phyloP scores from a whole-genome alignment of 345 rosid species.

The Gossypium ekmanianum region DNA sequence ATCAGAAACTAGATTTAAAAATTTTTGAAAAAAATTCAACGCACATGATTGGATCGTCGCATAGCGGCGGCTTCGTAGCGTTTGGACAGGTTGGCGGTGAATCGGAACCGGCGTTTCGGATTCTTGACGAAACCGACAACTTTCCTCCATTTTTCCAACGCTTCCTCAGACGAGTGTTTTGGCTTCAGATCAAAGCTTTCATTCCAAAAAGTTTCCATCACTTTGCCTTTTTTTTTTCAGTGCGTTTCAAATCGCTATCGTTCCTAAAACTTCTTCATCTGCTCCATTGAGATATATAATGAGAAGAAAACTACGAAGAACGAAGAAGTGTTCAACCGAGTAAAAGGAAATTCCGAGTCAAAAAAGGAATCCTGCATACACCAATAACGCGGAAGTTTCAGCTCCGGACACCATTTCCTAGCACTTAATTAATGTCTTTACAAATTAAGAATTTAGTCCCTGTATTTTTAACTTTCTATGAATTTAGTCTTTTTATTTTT shows the following conservation, averaged over 20 bases:
- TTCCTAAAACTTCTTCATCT: not conserved
- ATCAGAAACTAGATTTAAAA: not conserved
- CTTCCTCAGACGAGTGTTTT: constrained; percentile 65
- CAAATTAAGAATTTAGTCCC: too few relatives aligned
- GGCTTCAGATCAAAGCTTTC: constrained; percentile 65
- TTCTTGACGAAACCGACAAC: constrained; percentile 77
- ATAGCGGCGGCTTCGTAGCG: constrained; percentile 84
- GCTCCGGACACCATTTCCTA: not conserved
- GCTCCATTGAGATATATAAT: constrained; percentile 1
- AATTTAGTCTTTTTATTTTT: too few relatives aligned
- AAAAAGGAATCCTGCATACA: not conserved
- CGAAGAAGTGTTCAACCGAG: not conserved
- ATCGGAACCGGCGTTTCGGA: constrained; percentile 79
- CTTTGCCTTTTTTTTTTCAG: not conserved
- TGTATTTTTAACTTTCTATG: too few relatives aligned
- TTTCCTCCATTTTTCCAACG: constrained; percentile 64
- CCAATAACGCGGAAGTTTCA: constrained; percentile 3
- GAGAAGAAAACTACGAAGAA: not conserved
- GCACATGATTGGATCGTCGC: constrained; percentile 79
- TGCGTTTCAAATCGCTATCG: not conserved
- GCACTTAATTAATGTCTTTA: too few relatives aligned
- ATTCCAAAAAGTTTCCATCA: constrained; percentile 63
- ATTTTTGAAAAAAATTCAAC: not conserved
- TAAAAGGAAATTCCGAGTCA: not conserved
- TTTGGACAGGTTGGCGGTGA: constrained; percentile 84